A percentile compares a stretch with the other conserved stretches of the same genome.
phyloP scores from a whole-genome alignment of 768 basidiomycete genomes.

The Rhodosporidiobolus sp. region DNA sequence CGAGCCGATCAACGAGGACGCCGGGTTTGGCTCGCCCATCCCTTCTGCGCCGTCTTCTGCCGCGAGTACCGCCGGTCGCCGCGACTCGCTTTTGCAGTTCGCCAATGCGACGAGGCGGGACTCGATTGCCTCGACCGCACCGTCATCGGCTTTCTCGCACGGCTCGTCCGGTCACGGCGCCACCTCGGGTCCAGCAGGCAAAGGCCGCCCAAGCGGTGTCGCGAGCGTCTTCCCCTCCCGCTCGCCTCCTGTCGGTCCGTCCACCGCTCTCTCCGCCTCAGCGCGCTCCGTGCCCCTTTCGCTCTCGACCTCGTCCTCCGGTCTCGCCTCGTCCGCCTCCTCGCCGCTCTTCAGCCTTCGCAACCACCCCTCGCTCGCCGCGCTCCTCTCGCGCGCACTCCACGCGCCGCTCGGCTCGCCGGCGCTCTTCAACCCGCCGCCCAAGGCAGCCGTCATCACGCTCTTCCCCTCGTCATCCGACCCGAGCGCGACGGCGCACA shows the following conservation, averaged over 20 bases:
- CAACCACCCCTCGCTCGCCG: conserved; percentile 3
- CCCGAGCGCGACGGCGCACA: neutral
- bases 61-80: neutral
- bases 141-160: conserved; percentile 2
- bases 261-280: neutral
- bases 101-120: neutral
- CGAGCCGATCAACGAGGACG: neutral
- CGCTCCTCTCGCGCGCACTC: conserved; percentile 7
- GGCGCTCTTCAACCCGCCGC: neutral
- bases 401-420: neutral
- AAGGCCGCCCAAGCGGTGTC: neutral
- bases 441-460: conserved; percentile 15
- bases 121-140: conserved; percentile 16
- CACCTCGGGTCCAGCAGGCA: neutral
- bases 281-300: neutral
- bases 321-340: too few relatives aligned
- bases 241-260: neutral
- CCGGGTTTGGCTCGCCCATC: neutral
- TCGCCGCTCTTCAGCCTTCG: neutral
- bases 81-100: conserved; percentile 10
- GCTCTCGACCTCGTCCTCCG: neutral
- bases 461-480: conserved; percentile 18
- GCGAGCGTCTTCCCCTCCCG: conserved; percentile 3
- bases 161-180: neutral
- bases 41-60: neutral